A percentile compares a stretch with the other conserved stretches of the same genome.
phyloP scores from a whole-genome alignment of 108 stramenopile species.

The Cylindrotheca fusiformis region DNA sequence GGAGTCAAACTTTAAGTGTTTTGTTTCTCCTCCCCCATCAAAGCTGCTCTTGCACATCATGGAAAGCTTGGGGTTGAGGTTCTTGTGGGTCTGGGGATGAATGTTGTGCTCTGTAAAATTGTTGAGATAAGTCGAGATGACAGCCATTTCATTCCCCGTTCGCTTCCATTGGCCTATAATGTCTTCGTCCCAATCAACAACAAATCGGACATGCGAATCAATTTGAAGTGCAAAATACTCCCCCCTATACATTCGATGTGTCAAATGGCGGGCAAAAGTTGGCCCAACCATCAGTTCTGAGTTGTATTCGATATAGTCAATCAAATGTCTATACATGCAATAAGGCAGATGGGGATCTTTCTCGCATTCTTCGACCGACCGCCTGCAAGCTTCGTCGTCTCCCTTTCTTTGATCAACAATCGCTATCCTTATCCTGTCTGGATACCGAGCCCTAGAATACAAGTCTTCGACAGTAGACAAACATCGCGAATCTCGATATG shows the following conservation, averaged over 20 bases:
- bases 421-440: conserved; percentile 50
- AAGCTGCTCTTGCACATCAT: conserved; percentile 46
- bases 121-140: conserved; percentile 49
- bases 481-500: conserved; percentile 47
- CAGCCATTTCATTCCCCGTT: conserved; percentile 60
- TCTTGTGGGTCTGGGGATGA: conserved; percentile 24
- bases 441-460: conserved; percentile 41
- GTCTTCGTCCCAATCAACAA: conserved; percentile 52
- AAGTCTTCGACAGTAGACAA: conserved; percentile 37
- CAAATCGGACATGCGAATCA: conserved; percentile 62
- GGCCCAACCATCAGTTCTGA: conserved; percentile 56
- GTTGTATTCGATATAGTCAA: conserved; percentile 51
- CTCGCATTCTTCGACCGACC: conserved; percentile 29
- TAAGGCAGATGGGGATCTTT: conserved; percentile 43
- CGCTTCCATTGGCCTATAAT: conserved; percentile 48
- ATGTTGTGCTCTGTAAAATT: conserved; percentile 24
- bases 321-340: conserved; percentile 43
- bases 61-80: conserved; percentile 14
- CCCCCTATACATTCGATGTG: conserved; percentile 73
- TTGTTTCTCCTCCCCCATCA: conserved; percentile 25
- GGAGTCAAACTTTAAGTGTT: conserved; percentile 27
- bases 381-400: conserved; percentile 18
- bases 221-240: conserved; percentile 78
- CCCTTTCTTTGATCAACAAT: conserved; percentile 47
- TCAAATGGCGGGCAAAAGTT: conserved; percentile 61